phyloP scores from a whole-genome alignment of 306 rosid genomes.

The Acmispon strigosus region DNA sequence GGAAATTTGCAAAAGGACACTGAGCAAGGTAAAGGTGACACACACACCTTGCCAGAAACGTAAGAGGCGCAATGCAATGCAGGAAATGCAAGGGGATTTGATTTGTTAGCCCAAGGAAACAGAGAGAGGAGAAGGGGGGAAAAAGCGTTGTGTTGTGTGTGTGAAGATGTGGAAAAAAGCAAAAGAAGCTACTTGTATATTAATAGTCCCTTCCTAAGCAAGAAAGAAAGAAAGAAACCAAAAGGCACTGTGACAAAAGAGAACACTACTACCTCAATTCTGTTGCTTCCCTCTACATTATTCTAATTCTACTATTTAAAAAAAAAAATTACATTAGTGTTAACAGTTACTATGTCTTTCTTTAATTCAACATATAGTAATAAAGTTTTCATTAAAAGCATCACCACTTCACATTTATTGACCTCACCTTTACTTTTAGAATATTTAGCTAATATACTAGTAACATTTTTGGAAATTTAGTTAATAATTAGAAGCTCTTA shows the following conservation, averaged over 20 bases:
- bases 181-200: conserved; percentile 22
- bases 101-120: too few species aligned
- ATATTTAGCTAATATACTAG: not conserved
- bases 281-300: conserved; percentile 5
- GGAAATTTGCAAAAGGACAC: conserved; percentile 20
- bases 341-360: too few species aligned
- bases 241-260: conserved; percentile 11
- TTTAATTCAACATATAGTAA: too few species aligned
- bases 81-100: conserved; percentile 1
- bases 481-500: not conserved
- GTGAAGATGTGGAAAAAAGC: conserved; percentile 40
- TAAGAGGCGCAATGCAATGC: conserved; percentile 18
- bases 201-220: conserved; percentile 25
- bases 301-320: not conserved
- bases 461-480: not conserved
- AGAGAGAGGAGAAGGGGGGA: too few species aligned
- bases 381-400: conserved; percentile 43
- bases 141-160: too few species aligned
- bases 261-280: conserved; percentile 34
- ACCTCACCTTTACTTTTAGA: not conserved
- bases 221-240: conserved; percentile 5
- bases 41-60: conserved; percentile 13
- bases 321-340: too few species aligned
- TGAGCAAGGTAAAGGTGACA: conserved; percentile 13
- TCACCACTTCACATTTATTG: conserved; percentile 42